Evolutionary conservation across 371 early-diverging fungal genomes (phyloP), one percentile per base, ranked within the genome.

Genomic region (Rhizopus microsporus): DNA sequence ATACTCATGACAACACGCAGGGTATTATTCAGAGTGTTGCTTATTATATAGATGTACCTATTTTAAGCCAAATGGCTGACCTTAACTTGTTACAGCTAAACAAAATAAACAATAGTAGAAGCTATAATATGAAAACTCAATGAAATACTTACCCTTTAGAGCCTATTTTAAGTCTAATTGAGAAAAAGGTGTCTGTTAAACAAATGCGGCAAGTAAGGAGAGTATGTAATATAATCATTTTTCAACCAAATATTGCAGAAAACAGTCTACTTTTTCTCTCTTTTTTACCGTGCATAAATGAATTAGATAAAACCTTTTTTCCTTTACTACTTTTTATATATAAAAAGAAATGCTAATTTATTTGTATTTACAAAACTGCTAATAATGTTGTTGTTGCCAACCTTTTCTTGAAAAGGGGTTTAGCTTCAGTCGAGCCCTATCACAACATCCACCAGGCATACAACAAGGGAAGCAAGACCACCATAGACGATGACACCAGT

Each of bases 361-460:
- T 23, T 23, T 23, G 23, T 23, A 23, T 23, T 23, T 23, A 17
- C 23, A 47, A 13, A 35, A n/a, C 32, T 23, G 2, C 48, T 40
- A 54, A 17, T 63, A 63, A 10, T 57, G 42, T 30, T 63, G 63
- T 15, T 62, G 63, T n/a, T 57, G 48, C 63, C 63, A 63, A 3
- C 63, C 63, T 54, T 63, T 57, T 30, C 52, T 63, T 16, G 63
- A 63, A 4, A 62, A 17, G 12, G 56, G 50, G 6, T 39, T 63
- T 5, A 58, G 4, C 46, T 66, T 63, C n/a, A 71, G 68, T 64
- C 71, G 65, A 5, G 57, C 52, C 13, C 71, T 45, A 50, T 78
- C 78, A 51, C 68, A 75, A 56, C 69, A 78, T 9, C 78, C 78
- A 31, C 78, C 78, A 3, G 78, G 78, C 73, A 78, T 75, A 46